A percentile compares a stretch with the other conserved stretches of the same genome.
Conservation (phyloP, 768 basidiomycete genomes). For the Candolleomyces aberdarensis region DNA sequence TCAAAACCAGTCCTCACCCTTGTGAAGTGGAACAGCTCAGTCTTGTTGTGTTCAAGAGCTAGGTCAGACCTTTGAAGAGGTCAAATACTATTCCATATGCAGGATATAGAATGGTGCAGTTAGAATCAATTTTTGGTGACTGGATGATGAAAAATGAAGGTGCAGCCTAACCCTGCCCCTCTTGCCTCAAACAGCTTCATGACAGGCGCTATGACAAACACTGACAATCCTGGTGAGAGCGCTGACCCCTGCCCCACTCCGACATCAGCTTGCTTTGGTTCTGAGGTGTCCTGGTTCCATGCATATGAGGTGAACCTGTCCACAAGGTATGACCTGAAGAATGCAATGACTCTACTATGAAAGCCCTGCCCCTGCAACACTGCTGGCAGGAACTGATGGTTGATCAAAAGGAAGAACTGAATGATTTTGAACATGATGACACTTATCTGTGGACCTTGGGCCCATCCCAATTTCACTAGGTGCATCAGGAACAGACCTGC, state of each 20-base stretch:
- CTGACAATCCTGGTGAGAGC: background rate
- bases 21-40: background rate
- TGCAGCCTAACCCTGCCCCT: too few relatives aligned
- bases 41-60: too few relatives aligned
- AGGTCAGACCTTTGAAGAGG: too few relatives aligned
- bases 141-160: too few relatives aligned
- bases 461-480: conserved; percentile 16
- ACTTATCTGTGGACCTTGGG: conserved; percentile 12
- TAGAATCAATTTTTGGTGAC: too few relatives aligned
- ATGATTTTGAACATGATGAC: conserved; percentile 6
- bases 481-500: conserved; percentile 17
- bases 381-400: background rate
- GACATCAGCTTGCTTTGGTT: background rate
- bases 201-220: too few relatives aligned
- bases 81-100: too few relatives aligned
- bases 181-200: too few relatives aligned
- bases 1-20: background rate
- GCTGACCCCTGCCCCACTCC: background rate
- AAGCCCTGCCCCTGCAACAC: background rate
- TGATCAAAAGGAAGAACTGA: background rate
- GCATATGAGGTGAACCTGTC: background rate
- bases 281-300: too few relatives aligned
- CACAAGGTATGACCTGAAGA: conserved; percentile 1
- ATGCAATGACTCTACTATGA: background rate
- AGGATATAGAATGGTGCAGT: too few relatives aligned